A percentile compares a stretch with the other conserved stretches of the same genome.
Conservation (phyloP, 306 rosid genomes). For the Cicer judaicum region DNA sequence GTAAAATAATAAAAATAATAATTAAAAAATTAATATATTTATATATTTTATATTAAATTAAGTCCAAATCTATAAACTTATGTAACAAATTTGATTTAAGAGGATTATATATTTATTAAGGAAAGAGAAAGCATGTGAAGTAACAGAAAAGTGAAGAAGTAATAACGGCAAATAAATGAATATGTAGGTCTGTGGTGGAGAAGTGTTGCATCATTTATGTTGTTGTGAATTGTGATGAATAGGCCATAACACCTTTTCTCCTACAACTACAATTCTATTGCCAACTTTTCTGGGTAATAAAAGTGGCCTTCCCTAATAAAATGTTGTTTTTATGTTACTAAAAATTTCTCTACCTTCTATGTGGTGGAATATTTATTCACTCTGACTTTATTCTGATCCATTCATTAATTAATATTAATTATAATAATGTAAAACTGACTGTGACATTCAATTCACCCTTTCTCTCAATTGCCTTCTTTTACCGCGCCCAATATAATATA, state of each 20-base stretch:
- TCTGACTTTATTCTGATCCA: constrained; percentile 45
- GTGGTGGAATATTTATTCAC: constrained; percentile 34
- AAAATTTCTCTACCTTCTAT: constrained; percentile 15
- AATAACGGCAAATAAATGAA: constrained; percentile 55
- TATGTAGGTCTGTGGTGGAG: constrained; percentile 44
- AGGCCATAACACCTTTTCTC: constrained; percentile 40
- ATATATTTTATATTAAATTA: too few relatives aligned
- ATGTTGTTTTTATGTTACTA: constrained; percentile 18
- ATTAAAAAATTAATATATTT: too few relatives aligned
- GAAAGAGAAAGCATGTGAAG: constrained; percentile 47
- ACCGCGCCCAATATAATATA: background rate
- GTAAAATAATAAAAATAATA: too few relatives aligned
- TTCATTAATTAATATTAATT: constrained; percentile 26
- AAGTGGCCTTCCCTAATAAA: constrained; percentile 44
- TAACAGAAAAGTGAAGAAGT: constrained; percentile 40
- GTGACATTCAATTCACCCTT: constrained; percentile 43
- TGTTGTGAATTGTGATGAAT: constrained; percentile 48
- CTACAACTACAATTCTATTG: constrained; percentile 6
- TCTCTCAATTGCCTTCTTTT: constrained; percentile 6
- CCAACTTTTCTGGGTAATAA: constrained; percentile 47
- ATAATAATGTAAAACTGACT: constrained; percentile 33
- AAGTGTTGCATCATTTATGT: constrained; percentile 59
- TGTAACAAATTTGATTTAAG: too few relatives aligned
- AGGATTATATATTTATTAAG: background rate
- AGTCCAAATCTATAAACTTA: too few relatives aligned